A percentile compares a stretch with the other conserved stretches of the same genome.
Conservation (phyloP, 1,284 basidiomycete species). For the Serendipita sp. region DNA sequence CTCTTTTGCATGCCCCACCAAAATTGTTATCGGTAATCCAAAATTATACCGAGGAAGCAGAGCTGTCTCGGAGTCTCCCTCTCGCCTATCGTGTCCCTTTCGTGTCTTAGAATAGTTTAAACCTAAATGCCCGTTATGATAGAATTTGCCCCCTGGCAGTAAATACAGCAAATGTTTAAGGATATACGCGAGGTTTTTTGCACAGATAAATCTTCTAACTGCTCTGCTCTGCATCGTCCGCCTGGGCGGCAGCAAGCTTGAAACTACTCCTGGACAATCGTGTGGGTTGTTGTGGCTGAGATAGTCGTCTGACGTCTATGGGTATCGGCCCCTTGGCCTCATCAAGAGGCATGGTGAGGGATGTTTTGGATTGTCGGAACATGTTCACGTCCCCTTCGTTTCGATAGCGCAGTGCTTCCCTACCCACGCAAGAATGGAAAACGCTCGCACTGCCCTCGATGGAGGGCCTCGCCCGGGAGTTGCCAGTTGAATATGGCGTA, state of each 20-base stretch:
- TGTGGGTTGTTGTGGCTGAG: neutral
- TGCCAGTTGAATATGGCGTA: neutral
- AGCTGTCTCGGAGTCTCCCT: neutral
- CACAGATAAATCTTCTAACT: too few relatives aligned
- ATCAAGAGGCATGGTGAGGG: neutral
- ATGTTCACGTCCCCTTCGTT: neutral
- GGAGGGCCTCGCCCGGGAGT: neutral
- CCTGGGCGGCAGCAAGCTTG: too few relatives aligned
- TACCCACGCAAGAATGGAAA: neutral
- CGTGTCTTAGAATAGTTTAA: neutral
- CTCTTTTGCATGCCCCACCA: neutral
- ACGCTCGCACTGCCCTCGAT: neutral
- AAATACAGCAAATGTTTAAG: neutral
- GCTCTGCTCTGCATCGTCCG: too few relatives aligned
- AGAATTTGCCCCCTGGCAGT: neutral
- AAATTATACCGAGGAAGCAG: neutral
- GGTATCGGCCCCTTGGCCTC: neutral
- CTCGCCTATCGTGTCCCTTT: neutral
- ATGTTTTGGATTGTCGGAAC: slow-evolving; percentile 2
- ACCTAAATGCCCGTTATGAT: neutral
- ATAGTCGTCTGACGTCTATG: neutral
- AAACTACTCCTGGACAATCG: too few relatives aligned
- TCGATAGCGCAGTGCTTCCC: neutral
- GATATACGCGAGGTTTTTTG: neutral
- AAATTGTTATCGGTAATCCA: neutral